These are phyloP conservation scores for Thermoascus crustaceus DNA, from an alignment of 2,329 filamentous ascomycete genomes.

Conservation along the genomic window DNA sequence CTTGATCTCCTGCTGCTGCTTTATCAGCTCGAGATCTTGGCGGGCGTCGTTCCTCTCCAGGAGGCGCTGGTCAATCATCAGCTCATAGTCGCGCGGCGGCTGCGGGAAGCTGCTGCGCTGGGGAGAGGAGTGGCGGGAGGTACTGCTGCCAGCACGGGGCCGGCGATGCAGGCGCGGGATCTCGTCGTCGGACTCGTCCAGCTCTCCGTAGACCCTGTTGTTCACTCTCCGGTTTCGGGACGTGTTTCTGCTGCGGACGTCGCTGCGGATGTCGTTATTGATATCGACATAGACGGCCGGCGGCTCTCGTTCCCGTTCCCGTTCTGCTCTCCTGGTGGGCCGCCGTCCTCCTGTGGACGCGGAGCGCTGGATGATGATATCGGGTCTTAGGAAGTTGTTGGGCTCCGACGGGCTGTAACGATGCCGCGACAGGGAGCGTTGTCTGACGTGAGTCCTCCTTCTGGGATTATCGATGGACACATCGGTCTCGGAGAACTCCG, in stretches of 20 bases:
- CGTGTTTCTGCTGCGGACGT: constrained; percentile 20
- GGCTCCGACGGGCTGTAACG: constrained; percentile 16
- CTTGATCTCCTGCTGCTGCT: constrained; percentile 29
- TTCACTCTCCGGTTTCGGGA: constrained; percentile 15
- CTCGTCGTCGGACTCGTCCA: constrained; percentile 22
- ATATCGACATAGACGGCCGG: constrained; percentile 28
- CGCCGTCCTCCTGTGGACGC: constrained; percentile 28
- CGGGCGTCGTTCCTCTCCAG: constrained; percentile 26
- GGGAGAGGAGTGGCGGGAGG: constrained; percentile 18
- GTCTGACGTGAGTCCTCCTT: constrained; percentile 15
- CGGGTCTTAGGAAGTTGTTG: constrained; percentile 20
- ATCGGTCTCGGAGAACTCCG: constrained; percentile 29
- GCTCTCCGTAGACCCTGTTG: constrained; percentile 21
- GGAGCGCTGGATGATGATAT: constrained; percentile 24
- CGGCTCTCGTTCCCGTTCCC: constrained; percentile 14
- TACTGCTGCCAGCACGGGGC: constrained; percentile 15
- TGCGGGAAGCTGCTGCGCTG: constrained; percentile 7
- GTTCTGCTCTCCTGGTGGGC: no score
- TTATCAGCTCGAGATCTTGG: constrained; percentile 27
- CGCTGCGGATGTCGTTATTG: constrained; percentile 19
- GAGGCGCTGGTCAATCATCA: constrained; percentile 26
- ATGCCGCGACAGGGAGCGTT: constrained; percentile 27
- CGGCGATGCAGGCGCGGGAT: constrained; percentile 11
- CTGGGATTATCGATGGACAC: constrained; percentile 20
- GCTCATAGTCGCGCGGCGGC: constrained; percentile 25